phyloP scores from a whole-genome alignment of 352 stramenopile genomes.

The Thalassiosira gravida region DNA sequence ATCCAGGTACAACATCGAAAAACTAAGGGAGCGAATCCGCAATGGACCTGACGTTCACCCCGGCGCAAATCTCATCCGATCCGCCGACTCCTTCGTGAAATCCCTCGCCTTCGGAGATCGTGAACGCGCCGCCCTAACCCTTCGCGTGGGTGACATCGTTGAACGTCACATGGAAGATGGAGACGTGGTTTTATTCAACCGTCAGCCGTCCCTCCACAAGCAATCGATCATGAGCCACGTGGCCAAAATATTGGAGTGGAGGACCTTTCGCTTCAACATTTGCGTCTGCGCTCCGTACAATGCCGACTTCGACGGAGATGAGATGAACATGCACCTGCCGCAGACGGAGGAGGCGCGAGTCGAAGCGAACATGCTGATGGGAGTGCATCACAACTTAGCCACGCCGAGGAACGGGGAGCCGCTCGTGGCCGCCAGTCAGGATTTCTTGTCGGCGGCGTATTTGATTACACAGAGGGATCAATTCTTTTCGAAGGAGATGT shows the following conservation, averaged over 20 bases:
- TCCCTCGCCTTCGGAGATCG: slow-evolving; percentile 91
- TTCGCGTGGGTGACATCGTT: slow-evolving; percentile 97
- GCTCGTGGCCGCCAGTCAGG: slow-evolving; percentile 98
- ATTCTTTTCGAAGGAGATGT: slow-evolving; percentile 96
- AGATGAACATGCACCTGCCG: slow-evolving; percentile 99
- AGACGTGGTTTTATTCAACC: slow-evolving; percentile 99
- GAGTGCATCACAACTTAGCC: slow-evolving; percentile 94
- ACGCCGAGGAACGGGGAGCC: slow-evolving; percentile 97
- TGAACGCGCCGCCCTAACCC: slow-evolving; percentile 92
- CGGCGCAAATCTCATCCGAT: slow-evolving; percentile 90
- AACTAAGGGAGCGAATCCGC: slow-evolving; percentile 95
- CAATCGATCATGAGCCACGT: slow-evolving; percentile 99
- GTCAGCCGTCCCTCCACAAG: slow-evolving; percentile 99
- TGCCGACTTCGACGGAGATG: slow-evolving; percentile 99
- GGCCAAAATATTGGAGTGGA: slow-evolving; percentile 95
- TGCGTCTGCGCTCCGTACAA: slow-evolving; percentile 99
- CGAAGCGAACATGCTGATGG: slow-evolving; percentile 96
- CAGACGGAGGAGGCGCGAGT: slow-evolving; percentile 97
- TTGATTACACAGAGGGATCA: slow-evolving; percentile 92
- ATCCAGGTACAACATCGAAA: slow-evolving; percentile 97
- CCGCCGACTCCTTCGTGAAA: slow-evolving; percentile 91
- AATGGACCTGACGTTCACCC: slow-evolving; percentile 95
- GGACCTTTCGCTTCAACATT: slow-evolving; percentile 99
- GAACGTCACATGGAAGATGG: slow-evolving; percentile 96
- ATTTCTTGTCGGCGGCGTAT: slow-evolving; percentile 98